Conservation (phyloP, 176 grass and related monocot genomes). For the Guadua angustifolia region DNA sequence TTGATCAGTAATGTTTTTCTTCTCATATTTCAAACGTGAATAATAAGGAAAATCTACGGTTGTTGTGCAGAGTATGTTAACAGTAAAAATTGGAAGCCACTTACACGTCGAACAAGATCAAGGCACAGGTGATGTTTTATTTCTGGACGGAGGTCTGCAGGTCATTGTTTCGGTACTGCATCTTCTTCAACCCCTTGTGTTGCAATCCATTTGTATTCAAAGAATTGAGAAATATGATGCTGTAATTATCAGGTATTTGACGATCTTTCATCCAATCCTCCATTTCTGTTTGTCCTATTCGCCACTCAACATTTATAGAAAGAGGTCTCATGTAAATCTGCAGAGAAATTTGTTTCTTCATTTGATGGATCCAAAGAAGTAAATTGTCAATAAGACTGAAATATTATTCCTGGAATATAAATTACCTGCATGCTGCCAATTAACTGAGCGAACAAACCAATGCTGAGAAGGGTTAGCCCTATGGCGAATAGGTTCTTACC, state of each 20-base stretch:
- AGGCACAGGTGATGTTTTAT: constrained; percentile 59
- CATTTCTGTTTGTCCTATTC: constrained; percentile 52
- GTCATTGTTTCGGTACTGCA: constrained; percentile 46
- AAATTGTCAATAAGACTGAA: background rate
- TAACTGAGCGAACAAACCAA: constrained; percentile 54
- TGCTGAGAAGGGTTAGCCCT: constrained; percentile 46
- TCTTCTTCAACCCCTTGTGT: constrained; percentile 57
- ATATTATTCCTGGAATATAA: constrained; percentile 3
- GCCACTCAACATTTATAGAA: constrained; percentile 50
- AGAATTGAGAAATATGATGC: constrained; percentile 29
- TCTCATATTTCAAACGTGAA: constrained; percentile 21
- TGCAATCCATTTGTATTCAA: constrained; percentile 54
- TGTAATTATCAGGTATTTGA: constrained; percentile 48
- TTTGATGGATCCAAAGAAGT: background rate
- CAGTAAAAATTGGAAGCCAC: constrained; percentile 5
- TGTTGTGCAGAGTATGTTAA: constrained; percentile 2
- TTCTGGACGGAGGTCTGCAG: constrained; percentile 47
- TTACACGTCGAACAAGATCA: constrained; percentile 54
- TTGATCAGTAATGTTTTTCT: background rate
- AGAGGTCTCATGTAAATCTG: constrained; percentile 58
- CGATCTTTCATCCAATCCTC: constrained; percentile 64
- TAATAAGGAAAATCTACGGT: background rate
- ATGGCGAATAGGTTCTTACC: constrained; percentile 54
- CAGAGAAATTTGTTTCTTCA: background rate
- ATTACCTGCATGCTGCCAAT: constrained; percentile 61